A percentile compares a stretch with the other conserved stretches of the same genome.
Conservation (phyloP, 2,329 filamentous ascomycete species). For the Kalmusia sp. region DNA sequence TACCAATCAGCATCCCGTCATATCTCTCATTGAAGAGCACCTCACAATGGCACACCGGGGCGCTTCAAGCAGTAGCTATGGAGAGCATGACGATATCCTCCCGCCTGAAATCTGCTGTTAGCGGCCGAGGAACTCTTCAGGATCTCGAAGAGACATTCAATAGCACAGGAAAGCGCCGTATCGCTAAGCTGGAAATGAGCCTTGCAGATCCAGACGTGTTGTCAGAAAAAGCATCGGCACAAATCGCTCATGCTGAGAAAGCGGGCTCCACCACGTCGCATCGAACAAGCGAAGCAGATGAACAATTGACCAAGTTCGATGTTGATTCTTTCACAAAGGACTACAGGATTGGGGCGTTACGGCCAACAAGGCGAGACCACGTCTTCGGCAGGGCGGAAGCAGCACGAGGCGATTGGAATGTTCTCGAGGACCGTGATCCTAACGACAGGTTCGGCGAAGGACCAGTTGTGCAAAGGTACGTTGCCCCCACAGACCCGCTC, state of each 20-base stretch:
- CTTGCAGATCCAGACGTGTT: conserved; percentile 53
- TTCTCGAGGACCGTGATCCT: conserved; percentile 36
- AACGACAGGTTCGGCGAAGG: conserved; percentile 45
- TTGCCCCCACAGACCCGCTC: conserved; percentile 13
- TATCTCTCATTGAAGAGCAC: conserved; percentile 66
- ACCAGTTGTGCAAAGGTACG: conserved; percentile 46
- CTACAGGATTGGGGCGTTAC: conserved; percentile 27
- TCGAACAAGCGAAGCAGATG: conserved; percentile 21
- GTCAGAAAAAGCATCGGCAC: conserved; percentile 26
- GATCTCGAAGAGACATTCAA: conserved; percentile 73
- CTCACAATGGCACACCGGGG: conserved; percentile 82
- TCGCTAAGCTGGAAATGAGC: conserved; percentile 77
- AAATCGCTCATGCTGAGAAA: conserved; percentile 36
- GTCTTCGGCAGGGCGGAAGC: conserved; percentile 50
- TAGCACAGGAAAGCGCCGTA: conserved; percentile 77
- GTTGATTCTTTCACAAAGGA: conserved; percentile 43
- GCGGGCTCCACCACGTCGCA: conserved; percentile 30
- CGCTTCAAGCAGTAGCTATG: conserved; percentile 75
- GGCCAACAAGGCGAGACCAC: conserved; percentile 38
- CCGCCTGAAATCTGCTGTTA: conserved; percentile 61
- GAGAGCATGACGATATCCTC: conserved; percentile 82
- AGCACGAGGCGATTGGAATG: conserved; percentile 49
- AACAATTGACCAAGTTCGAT: conserved; percentile 35
- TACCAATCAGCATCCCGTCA: conserved; percentile 62
- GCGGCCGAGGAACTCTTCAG: conserved; percentile 61